Evolutionary conservation across 345 rosid genomes (phyloP), one percentile per base, ranked within the genome.

Genomic region (Ceriops decandra): DNA sequence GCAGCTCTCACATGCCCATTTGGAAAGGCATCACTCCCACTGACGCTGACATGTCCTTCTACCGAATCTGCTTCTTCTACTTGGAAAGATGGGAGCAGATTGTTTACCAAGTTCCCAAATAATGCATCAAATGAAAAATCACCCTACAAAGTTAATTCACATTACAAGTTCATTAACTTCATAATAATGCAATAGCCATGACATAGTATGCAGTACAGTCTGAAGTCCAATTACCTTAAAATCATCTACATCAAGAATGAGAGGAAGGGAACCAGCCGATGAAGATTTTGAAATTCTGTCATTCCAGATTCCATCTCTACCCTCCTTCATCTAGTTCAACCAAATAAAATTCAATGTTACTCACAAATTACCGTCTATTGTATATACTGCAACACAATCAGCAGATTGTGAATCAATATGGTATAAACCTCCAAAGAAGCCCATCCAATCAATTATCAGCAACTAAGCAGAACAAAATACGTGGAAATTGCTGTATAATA

Each of bases 71-170:
- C 79, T 57, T 90, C 96, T 75, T 95, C 99, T 75, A 86, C 96
- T 70, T 82, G 84, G 75, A 88, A 95, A 53, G 93, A 84, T 47
- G 99, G 98, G 22, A 95, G 87, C 21, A 84, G 86, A 63, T 86
- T 85, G 56, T 88, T 91, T 28, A 95, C 99, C 75, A 95, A 75
- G 83, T 86, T 88, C 68, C 98, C 99, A 49, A 95, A 95, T 59
- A 90, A 80, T 56, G 97, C 93, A 84, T 95, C 99, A 64, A 95
- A 95, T 0, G 96, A 95, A 80, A 95, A 95, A 60, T 95, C 98
- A 49, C 99, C 99, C 99, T 95, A 72, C 71, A 70, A 52, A 67
- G 36, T 62, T 26, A 74, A 64, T 31, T 71, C 28, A 36, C 15
- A 53, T 20, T 52, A 17, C 21, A 56, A 54, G 22, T 61, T 46